phyloP scores from a whole-genome alignment of 257 asterid species.

The Capsicum rhomboideum region DNA sequence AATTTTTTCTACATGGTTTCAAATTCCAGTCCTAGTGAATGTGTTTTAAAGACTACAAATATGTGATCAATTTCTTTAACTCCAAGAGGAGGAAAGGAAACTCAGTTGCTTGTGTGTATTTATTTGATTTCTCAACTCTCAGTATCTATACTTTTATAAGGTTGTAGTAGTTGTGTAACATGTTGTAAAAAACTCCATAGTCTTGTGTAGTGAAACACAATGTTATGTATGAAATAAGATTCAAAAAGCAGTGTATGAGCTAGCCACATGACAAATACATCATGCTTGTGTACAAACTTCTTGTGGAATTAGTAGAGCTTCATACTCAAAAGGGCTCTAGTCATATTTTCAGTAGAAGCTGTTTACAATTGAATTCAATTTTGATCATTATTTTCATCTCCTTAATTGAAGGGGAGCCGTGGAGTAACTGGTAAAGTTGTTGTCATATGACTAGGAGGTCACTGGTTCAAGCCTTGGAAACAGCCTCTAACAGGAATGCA shows the following conservation, averaged over 20 bases:
- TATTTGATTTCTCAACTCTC: not conserved
- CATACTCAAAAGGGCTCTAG: too few species aligned
- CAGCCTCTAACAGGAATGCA: too few species aligned
- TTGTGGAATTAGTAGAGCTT: too few species aligned
- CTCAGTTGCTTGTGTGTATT: not conserved
- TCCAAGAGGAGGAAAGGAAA: not conserved
- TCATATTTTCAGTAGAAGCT: too few species aligned
- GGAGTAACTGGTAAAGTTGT: too few species aligned
- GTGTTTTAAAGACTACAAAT: not conserved
- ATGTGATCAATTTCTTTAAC: not conserved
- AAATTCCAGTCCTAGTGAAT: not conserved
- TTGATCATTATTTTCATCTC: too few species aligned
- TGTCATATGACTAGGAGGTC: too few species aligned
- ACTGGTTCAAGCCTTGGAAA: too few species aligned
- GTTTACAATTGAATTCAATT: too few species aligned
- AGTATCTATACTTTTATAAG: not conserved
- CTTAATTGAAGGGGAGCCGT: too few species aligned
- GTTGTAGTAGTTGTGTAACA: not conserved
- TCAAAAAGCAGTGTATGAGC: too few species aligned
- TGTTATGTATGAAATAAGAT: not conserved
- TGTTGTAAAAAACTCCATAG: not conserved
- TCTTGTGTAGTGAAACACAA: not conserved
- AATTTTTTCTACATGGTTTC: not conserved
- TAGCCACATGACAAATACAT: not conserved
- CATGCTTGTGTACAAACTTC: too few species aligned